Conservation (phyloP, 257 asterid species). For the Leptodermis oblonga region DNA sequence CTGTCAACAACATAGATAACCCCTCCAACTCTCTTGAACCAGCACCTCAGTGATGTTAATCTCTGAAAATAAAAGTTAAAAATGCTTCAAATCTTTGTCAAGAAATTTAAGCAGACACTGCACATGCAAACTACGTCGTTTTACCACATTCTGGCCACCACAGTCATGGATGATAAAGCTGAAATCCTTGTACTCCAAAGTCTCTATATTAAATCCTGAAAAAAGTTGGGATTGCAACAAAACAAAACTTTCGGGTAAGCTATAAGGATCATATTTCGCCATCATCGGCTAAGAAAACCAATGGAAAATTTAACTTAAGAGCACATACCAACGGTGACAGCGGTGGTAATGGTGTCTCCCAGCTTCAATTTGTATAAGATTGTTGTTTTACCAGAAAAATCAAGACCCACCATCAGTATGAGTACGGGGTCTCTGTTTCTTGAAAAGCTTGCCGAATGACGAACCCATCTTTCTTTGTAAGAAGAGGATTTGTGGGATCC, state of each 20-base stretch:
- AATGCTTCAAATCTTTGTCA: not conserved
- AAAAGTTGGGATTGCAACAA: not conserved
- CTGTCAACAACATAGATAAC: not conserved
- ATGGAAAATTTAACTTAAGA: too few relatives aligned
- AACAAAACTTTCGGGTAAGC: too few relatives aligned
- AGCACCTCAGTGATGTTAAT: not conserved
- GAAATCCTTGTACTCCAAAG: not conserved
- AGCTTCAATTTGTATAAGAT: not conserved
- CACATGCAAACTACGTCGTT: too few relatives aligned
- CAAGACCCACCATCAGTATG: not conserved
- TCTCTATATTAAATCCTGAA: not conserved
- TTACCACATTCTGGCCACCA: not conserved
- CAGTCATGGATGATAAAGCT: not conserved
- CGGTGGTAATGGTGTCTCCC: not conserved
- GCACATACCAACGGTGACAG: not conserved
- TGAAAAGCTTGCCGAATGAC: too few relatives aligned
- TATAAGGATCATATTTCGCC: too few relatives aligned
- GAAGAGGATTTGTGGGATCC: too few relatives aligned
- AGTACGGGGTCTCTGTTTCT: too few relatives aligned
- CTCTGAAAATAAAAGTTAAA: not conserved
- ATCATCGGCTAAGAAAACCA: too few relatives aligned
- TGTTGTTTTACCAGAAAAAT: not conserved
- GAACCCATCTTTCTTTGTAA: too few relatives aligned
- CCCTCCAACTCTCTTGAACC: not conserved
- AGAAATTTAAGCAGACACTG: too few relatives aligned